phyloP scores from a whole-genome alignment of 129 eudicot genomes.

The Silybum marianum region DNA sequence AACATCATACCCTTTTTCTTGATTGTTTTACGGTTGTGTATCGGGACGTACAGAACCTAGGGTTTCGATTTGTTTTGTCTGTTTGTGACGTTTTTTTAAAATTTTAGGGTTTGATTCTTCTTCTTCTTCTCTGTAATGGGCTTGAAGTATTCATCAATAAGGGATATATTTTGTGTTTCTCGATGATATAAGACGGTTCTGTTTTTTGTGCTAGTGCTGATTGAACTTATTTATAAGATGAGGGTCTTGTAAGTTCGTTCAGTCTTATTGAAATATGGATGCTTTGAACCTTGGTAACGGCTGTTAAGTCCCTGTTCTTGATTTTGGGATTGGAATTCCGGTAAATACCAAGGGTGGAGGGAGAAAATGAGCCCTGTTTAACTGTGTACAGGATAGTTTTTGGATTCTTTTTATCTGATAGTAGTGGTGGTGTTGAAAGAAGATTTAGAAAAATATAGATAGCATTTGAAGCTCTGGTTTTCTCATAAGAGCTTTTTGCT shows the following conservation, averaged over 20 bases:
- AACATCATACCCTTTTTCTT: not conserved
- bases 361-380: slow-evolving; percentile 15
- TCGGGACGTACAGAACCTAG: slow-evolving; percentile 29
- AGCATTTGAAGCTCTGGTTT: slow-evolving; percentile 6
- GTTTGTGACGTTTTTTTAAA: not conserved
- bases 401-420: slow-evolving; percentile 31
- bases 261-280: slow-evolving; percentile 28
- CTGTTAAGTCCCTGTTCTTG: slow-evolving; percentile 13
- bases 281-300: slow-evolving; percentile 12
- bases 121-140: slow-evolving; percentile 27
- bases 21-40: slow-evolving; percentile 11
- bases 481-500: slow-evolving; percentile 4
- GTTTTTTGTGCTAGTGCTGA: slow-evolving; percentile 12
- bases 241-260: slow-evolving; percentile 35
- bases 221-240: slow-evolving; percentile 36
- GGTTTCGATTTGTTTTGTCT: slow-evolving; percentile 28
- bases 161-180: slow-evolving; percentile 28
- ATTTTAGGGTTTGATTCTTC: slow-evolving; percentile 51
- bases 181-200: slow-evolving; percentile 28
- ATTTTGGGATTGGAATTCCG: slow-evolving; percentile 24
- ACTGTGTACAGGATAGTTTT: slow-evolving; percentile 30
- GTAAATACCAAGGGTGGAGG: slow-evolving; percentile 16
- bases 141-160: slow-evolving; percentile 21
- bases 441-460: slow-evolving; percentile 11
- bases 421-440: slow-evolving; percentile 13